Conservation (phyloP, 495 filamentous ascomycete species). For the Recurvomyces mirabilis region DNA sequence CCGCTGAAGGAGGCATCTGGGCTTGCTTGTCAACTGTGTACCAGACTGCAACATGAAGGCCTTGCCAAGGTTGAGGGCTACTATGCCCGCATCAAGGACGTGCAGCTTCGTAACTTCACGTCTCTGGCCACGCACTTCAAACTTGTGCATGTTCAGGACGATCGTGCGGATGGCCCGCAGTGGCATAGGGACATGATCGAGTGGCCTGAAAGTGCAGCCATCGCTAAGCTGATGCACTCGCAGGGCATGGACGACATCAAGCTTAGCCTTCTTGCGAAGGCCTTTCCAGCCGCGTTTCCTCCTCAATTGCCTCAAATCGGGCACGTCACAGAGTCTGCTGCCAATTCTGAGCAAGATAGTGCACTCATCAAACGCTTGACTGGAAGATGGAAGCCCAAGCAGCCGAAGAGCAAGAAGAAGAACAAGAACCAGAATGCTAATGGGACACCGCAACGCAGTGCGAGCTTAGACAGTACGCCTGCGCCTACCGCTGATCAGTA, state of each 20-base stretch:
- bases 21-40: slow-evolving; percentile 53
- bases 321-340: neutral
- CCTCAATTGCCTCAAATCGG: slow-evolving; percentile 14
- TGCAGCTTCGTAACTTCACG: slow-evolving; percentile 47
- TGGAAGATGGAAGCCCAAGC: slow-evolving; percentile 12
- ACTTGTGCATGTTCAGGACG: slow-evolving; percentile 37
- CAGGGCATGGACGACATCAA: slow-evolving; percentile 47
- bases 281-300: slow-evolving; percentile 37
- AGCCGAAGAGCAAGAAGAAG: slow-evolving; percentile 12
- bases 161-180: slow-evolving; percentile 34
- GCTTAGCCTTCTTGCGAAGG: slow-evolving; percentile 43
- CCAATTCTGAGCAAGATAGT: slow-evolving; percentile 1
- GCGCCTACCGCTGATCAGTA: slow-evolving; percentile 34
- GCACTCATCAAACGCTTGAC: slow-evolving; percentile 4
- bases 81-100: slow-evolving; percentile 26
- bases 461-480: slow-evolving; percentile 1
- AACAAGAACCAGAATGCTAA: slow-evolving; percentile 7
- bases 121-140: slow-evolving; percentile 61
- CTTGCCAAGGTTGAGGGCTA: slow-evolving; percentile 11
- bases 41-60: slow-evolving; percentile 15
- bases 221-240: slow-evolving; percentile 38
- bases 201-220: slow-evolving; percentile 42
- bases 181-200: slow-evolving; percentile 65
- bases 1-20: slow-evolving; percentile 55
- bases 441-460: neutral